Base-by-base conservation (phyloP, 768 basidiomycete genomes). In the Mycena amicta region DNA sequence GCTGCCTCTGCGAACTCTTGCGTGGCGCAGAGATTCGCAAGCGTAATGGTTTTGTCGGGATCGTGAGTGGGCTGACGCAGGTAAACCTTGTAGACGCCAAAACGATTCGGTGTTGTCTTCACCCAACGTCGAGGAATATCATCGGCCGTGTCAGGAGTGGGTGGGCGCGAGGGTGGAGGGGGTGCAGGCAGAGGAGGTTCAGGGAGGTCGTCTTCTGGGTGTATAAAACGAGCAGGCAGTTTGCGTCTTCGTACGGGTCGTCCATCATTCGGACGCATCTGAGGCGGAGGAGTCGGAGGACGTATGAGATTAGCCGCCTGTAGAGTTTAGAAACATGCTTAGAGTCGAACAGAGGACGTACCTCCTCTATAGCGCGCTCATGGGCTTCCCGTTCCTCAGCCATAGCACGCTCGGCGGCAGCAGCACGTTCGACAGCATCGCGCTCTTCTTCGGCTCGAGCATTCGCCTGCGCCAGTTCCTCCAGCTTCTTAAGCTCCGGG, bases 41-140 rank as follows among this genome's bases (percentile, higher is more conserved):
- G 18, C 33, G 3, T 64, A 59, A 5, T 23, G 13, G 5, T 45
- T 23, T 8, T 8, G 20, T 69, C 68, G 6, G 70, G 67, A 20
- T 65, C 59, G 20, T 37, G 57, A 3, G 57, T 47, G 2, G 68
- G 67, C n/a, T 41, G 60, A 16, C 47, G 28, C 4, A 53, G 46
- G 50, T 67, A 72, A 4, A 66, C 56, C 15, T 62, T 60, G 53
- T 67, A 72, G 2, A 70, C 51, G 0, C 69, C 67, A 50, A 64
- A 59, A 1, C 50, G 28, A 40, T 70, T 62, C 2, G 64, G 65
- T 27, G 63, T 54, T 1, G 66, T 71, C 39, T 53, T 51, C 4
- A 64, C 16, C 52, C 50, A 57, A 45, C 52, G 39, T 59, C 46
- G 11, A 18, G 39, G n/a, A 26, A 23, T 46, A 49, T 30, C 23